Evolutionary conservation across 1,139 yeast genomes (phyloP), one percentile per base, ranked within the genome.

Genomic region (Candida smagusa): DNA sequence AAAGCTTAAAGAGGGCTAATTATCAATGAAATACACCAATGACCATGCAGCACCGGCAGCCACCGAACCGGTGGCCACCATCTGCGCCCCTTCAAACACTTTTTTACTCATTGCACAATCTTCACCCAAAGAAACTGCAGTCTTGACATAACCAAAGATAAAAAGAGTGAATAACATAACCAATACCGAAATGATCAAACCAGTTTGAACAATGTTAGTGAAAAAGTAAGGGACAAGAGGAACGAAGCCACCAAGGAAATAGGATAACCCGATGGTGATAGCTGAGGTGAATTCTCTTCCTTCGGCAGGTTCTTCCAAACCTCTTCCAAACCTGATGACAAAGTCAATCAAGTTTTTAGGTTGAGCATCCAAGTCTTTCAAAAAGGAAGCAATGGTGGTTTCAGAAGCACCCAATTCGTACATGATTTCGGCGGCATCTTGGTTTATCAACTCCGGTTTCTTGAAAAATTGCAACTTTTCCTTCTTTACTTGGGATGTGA

Each of bases 31-130:
- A 56, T 81, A 84, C 32, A 92, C 97, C 57, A 90, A 76, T 33
- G 81, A 80, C 96, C 96, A 92, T 13, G 98, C 97, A 21, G 95
- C 87, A 6, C 96, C 95, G 4, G 98, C 98, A 21, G 98, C 98
- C 25, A 85, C 66, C 12, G 97, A 95, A 31, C 98, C 98, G 36
- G 88, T 90, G 13, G 84, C 65, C 40, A 89, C 82, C 97, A 92
- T 92, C 63, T 89, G 95, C 30, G 84, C 40, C 36, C 97, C 97
- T 59, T 89, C 96, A 34, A 68, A 63, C 5, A 84, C 65, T 53
- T 87, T 85, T 52, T 79, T 80, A 43, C 58, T 54, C 7, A 61
- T 61, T 11, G 87, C 74, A 52, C 88, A 79, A 45, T 82, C 90
- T 28, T 78, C 80, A 39, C 95, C 95, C 67, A 90, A 79, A 7